These are phyloP conservation scores for Spatholobus suberectus DNA, from an alignment of 306 rosid genomes.

Conservation along the genomic window DNA sequence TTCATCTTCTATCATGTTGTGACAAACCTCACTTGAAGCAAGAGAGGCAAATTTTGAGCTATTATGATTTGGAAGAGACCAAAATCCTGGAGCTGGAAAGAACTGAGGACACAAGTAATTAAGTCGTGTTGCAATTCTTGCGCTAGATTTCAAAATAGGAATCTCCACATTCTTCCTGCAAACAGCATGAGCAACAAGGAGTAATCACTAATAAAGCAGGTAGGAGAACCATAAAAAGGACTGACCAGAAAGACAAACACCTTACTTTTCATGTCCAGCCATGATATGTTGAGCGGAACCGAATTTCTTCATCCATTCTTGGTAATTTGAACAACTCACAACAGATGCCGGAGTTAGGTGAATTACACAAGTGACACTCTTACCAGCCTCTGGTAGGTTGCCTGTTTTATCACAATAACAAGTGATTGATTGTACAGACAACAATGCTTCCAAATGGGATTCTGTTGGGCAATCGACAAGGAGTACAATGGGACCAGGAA, in stretches of 20 bases:
- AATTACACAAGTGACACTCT: slow-evolving; percentile 71
- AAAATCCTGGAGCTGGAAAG: slow-evolving; percentile 91
- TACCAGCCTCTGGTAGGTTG: slow-evolving; percentile 53
- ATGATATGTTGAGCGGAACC: slow-evolving; percentile 82
- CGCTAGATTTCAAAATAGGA: slow-evolving; percentile 90
- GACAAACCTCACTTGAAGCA: slow-evolving; percentile 83
- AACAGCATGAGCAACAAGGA: slow-evolving; percentile 34
- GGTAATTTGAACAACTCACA: slow-evolving; percentile 64
- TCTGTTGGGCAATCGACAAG: slow-evolving; percentile 92
- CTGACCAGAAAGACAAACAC: slow-evolving; percentile 20
- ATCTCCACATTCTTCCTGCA: slow-evolving; percentile 81
- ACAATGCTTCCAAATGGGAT: slow-evolving; percentile 73
- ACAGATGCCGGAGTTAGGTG: slow-evolving; percentile 85
- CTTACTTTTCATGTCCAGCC: slow-evolving; percentile 92
- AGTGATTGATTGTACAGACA: slow-evolving; percentile 62
- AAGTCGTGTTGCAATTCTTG: slow-evolving; percentile 79
- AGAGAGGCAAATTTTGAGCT: slow-evolving; percentile 45
- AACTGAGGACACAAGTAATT: slow-evolving; percentile 90
- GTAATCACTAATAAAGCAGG: slow-evolving; percentile 27
- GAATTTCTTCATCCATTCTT: slow-evolving; percentile 84
- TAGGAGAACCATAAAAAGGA: slow-evolving; percentile 27
- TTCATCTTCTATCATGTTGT: slow-evolving; percentile 41
- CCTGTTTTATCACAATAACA: slow-evolving; percentile 61
- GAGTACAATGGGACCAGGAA: slow-evolving; percentile 94
- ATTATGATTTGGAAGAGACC: slow-evolving; percentile 61